phyloP scores from a whole-genome alignment of 1,284 basidiomycete species.

The Agaricales sp. region DNA sequence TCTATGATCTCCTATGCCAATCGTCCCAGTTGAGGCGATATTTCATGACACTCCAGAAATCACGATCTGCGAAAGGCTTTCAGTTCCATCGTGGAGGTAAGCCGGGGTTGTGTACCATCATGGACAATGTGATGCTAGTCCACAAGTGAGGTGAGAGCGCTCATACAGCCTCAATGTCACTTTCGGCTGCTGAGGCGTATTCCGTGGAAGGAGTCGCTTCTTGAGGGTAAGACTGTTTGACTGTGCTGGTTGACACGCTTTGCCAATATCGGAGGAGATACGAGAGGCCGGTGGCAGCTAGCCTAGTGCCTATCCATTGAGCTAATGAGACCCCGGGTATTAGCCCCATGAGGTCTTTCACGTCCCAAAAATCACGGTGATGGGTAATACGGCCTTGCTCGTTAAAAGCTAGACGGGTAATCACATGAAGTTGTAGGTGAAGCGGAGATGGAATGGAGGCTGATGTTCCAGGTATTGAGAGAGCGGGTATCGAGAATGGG shows the following conservation, averaged over 20 bases:
- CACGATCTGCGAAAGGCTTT: no score
- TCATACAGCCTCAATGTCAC: background rate
- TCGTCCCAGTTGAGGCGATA: no score
- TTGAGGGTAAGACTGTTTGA: background rate
- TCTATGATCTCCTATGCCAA: no score
- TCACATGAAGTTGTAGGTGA: slow-evolving; percentile 56
- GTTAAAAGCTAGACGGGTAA: slow-evolving; percentile 64
- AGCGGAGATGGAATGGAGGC: slow-evolving; percentile 54
- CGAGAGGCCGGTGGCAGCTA: slow-evolving; percentile 45
- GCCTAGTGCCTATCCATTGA: slow-evolving; percentile 55
- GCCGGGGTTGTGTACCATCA: background rate
- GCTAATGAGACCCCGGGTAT: slow-evolving; percentile 54
- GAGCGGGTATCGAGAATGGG: slow-evolving; percentile 25
- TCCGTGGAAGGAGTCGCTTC: background rate
- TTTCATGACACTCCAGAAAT: no score
- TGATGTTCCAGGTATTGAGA: slow-evolving; percentile 42
- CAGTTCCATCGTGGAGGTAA: no score
- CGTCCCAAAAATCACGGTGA: slow-evolving; percentile 69
- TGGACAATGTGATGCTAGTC: background rate
- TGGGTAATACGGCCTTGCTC: slow-evolving; percentile 63
- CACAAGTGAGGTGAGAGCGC: no score
- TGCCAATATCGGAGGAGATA: slow-evolving; percentile 17
- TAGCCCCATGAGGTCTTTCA: slow-evolving; percentile 57
- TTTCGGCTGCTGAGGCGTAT: background rate
- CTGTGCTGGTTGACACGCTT: slow-evolving; percentile 4